These are phyloP conservation scores for Citrus reticulata DNA, from an alignment of 345 rosid species.

Conservation along the genomic window DNA sequence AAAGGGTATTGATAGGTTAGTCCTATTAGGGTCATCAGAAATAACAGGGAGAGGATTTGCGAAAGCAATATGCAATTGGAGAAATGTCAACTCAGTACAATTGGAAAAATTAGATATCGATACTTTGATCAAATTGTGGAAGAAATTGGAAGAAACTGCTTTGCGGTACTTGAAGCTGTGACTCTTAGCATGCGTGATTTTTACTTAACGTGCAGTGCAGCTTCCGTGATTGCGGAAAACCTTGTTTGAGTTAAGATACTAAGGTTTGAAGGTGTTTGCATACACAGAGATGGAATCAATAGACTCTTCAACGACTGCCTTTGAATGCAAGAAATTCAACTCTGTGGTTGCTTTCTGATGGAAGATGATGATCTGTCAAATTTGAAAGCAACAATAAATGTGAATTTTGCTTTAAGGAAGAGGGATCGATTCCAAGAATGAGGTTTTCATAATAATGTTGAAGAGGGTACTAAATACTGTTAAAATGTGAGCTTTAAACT, in stretches of 20 bases:
- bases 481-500: too few relatives aligned
- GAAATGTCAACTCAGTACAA: not conserved
- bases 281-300: not conserved
- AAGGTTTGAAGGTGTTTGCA: not conserved
- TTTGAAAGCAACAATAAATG: not conserved
- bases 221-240: not conserved
- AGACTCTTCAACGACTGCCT: not conserved
- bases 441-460: not conserved
- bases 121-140: not conserved
- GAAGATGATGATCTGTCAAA: not conserved
- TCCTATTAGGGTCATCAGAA: not conserved
- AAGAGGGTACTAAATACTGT: too few relatives aligned
- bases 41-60: not conserved
- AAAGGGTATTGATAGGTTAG: not conserved
- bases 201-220: not conserved
- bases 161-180: not conserved
- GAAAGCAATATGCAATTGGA: not conserved
- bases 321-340: not conserved
- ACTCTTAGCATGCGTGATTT: not conserved
- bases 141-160: not conserved
- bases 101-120: not conserved
- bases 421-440: not conserved
- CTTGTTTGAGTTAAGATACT: not conserved
- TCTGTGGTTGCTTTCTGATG: not conserved
- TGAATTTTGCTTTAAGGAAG: not conserved